Conservation (phyloP, 352 stramenopile species). For the Ochromonadaceae sp. region DNA sequence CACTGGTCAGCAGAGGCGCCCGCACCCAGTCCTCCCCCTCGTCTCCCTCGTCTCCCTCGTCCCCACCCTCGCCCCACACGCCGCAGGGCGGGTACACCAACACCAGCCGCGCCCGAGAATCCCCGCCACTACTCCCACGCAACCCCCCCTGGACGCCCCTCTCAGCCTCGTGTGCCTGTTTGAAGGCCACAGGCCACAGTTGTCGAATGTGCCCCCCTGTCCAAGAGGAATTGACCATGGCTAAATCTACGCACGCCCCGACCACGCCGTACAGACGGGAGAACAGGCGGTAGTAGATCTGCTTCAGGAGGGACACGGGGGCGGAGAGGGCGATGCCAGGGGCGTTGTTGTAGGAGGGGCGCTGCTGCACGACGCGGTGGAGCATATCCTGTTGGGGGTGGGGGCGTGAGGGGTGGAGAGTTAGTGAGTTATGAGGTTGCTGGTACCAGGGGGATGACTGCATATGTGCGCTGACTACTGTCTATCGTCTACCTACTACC, state of each 20-base stretch:
- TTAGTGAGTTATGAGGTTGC: neutral
- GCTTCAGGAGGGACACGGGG: slow-evolving; percentile 68
- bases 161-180: too few relatives aligned
- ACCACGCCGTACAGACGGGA: slow-evolving; percentile 66
- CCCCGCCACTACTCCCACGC: neutral
- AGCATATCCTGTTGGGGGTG: slow-evolving; percentile 74
- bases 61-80: too few relatives aligned
- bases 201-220: slow-evolving; percentile 82
- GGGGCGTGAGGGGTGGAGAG: neutral
- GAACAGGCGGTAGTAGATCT: slow-evolving; percentile 89
- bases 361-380: slow-evolving; percentile 63
- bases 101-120: slow-evolving; percentile 47
- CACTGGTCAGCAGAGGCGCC: slow-evolving; percentile 30
- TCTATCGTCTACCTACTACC: too few relatives aligned
- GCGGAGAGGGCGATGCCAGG: slow-evolving; percentile 51
- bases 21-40: too few relatives aligned
- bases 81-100: slow-evolving; percentile 15
- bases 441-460: neutral
- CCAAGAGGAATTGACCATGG: slow-evolving; percentile 97
- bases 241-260: slow-evolving; percentile 60
- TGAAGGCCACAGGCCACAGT: slow-evolving; percentile 57
- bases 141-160: too few relatives aligned
- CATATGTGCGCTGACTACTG: too few relatives aligned
- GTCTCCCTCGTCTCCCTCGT: too few relatives aligned
- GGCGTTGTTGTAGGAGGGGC: slow-evolving; percentile 82